These are phyloP conservation scores for Lepidium africanum DNA, from an alignment of 345 rosid genomes.

Conservation along the genomic window DNA sequence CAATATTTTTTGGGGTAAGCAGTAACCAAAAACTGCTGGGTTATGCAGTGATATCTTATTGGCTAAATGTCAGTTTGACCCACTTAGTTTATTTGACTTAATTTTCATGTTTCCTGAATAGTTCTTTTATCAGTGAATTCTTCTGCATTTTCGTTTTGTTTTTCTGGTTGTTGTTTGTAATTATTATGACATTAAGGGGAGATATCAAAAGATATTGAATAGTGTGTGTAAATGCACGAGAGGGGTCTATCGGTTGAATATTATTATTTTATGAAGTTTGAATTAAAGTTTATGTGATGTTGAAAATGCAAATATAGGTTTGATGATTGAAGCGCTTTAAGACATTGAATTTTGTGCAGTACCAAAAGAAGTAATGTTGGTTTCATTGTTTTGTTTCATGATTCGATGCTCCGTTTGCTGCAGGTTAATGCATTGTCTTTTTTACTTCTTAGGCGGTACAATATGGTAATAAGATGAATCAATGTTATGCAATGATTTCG, in stretches of 20 bases:
- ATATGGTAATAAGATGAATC: neutral
- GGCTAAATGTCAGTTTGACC: slow-evolving; percentile 27
- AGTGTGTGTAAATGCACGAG: slow-evolving; percentile 14
- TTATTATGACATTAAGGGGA: neutral
- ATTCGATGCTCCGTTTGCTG: slow-evolving; percentile 1
- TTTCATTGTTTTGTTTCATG: slow-evolving; percentile 1
- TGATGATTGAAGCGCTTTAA: slow-evolving; percentile 25
- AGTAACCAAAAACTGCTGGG: slow-evolving; percentile 18
- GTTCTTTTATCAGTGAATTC: neutral
- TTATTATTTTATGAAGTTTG: neutral
- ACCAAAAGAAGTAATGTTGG: slow-evolving; percentile 21
- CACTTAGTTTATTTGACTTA: slow-evolving; percentile 7
- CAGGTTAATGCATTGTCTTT: neutral
- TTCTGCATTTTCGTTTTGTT: neutral
- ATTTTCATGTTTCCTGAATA: slow-evolving; percentile 2
- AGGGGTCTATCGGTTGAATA: slow-evolving; percentile 2
- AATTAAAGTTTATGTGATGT: slow-evolving; percentile 3
- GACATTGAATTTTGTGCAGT: slow-evolving; percentile 25
- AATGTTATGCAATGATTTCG: slow-evolving; percentile 7
- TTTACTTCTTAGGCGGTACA: neutral
- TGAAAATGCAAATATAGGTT: slow-evolving; percentile 12
- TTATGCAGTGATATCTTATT: slow-evolving; percentile 18
- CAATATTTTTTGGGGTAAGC: neutral
- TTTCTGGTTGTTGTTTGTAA: slow-evolving; percentile 8
- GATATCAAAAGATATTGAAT: neutral